A percentile compares a stretch with the other conserved stretches of the same genome.
phyloP scores from a whole-genome alignment of 495 filamentous ascomycete genomes.

The Chlorociboria aeruginascens region DNA sequence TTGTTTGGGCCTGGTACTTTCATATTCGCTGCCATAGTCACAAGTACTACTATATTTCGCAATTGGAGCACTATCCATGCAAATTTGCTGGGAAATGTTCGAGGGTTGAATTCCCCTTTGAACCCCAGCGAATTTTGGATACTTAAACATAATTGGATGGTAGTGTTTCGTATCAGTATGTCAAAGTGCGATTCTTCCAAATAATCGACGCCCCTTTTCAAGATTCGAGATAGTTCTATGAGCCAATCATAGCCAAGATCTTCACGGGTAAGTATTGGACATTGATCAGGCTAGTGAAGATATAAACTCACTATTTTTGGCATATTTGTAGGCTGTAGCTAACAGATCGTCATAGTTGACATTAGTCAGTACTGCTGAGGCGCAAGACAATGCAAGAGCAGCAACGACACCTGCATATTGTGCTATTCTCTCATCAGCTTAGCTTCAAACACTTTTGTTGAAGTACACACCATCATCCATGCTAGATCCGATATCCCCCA shows the following conservation, averaged over 20 bases:
- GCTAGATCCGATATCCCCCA: constrained; percentile 27
- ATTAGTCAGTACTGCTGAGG: constrained; percentile 39
- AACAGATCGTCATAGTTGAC: constrained; percentile 65
- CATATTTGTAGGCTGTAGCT: constrained; percentile 45
- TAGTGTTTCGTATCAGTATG: constrained; percentile 53
- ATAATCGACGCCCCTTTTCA: constrained; percentile 59
- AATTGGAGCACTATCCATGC: constrained; percentile 65
- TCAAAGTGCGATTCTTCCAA: constrained; percentile 56
- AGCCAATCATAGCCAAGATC: constrained; percentile 43
- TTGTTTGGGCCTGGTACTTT: constrained; percentile 28
- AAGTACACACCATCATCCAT: constrained; percentile 30
- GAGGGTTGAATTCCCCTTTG: constrained; percentile 42
- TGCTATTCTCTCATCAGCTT: constrained; percentile 14
- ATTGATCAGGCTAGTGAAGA: neutral
- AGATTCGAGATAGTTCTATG: constrained; percentile 50
- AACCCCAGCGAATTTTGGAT: constrained; percentile 59
- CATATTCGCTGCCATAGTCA: constrained; percentile 45
- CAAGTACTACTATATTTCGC: constrained; percentile 54
- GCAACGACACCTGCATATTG: constrained; percentile 30
- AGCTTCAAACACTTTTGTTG: neutral
- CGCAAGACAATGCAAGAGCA: constrained; percentile 24
- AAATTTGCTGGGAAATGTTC: constrained; percentile 53
- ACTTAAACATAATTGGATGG: constrained; percentile 57
- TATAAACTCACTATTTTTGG: constrained; percentile 24
- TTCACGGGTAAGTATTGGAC: constrained; percentile 26